Percentiles rank a stretch among this genome's conserved stretches.
Conservation (phyloP, 257 asterid genomes). For the Gentiana straminea region DNA sequence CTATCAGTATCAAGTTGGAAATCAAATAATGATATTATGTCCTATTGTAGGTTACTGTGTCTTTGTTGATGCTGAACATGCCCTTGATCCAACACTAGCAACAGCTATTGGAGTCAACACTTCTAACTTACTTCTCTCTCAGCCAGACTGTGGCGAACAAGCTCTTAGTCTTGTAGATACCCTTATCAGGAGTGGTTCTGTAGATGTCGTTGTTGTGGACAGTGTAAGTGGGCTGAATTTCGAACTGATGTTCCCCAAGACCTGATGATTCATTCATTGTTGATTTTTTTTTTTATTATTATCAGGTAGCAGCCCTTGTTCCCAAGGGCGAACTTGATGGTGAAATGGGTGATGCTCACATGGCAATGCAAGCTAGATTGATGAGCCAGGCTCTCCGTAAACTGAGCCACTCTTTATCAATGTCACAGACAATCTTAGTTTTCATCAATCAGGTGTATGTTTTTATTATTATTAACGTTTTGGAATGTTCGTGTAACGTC, state of each 20-base stretch:
- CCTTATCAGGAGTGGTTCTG: slow-evolving; percentile 95
- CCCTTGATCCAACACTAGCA: slow-evolving; percentile 88
- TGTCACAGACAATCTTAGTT: slow-evolving; percentile 80
- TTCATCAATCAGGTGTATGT: slow-evolving; percentile 76
- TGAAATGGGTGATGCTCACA: slow-evolving; percentile 99
- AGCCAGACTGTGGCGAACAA: slow-evolving; percentile 98
- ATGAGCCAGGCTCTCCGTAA: slow-evolving; percentile 99
- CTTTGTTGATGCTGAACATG: slow-evolving; percentile 98
- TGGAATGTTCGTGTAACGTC: no score
- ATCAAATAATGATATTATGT: slow-evolving; percentile 4
- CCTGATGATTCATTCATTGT: not conserved
- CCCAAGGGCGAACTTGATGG: slow-evolving; percentile 98
- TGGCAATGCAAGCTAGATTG: slow-evolving; percentile 99
- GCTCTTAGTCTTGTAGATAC: slow-evolving; percentile 98
- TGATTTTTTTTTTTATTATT: not conserved
- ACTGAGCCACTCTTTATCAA: slow-evolving; percentile 85
- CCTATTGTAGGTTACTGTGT: slow-evolving; percentile 60
- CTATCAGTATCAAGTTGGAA: not conserved
- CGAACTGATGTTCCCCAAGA: not conserved
- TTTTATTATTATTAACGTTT: not conserved
- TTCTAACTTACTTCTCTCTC: slow-evolving; percentile 74
- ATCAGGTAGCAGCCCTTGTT: slow-evolving; percentile 95
- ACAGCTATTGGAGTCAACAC: slow-evolving; percentile 87
- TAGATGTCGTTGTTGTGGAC: slow-evolving; percentile 96
- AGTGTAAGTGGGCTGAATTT: slow-evolving; percentile 42